Evolutionary conservation across 306 rosid species (phyloP).

Genomic region (Quercus rubra): DNA sequence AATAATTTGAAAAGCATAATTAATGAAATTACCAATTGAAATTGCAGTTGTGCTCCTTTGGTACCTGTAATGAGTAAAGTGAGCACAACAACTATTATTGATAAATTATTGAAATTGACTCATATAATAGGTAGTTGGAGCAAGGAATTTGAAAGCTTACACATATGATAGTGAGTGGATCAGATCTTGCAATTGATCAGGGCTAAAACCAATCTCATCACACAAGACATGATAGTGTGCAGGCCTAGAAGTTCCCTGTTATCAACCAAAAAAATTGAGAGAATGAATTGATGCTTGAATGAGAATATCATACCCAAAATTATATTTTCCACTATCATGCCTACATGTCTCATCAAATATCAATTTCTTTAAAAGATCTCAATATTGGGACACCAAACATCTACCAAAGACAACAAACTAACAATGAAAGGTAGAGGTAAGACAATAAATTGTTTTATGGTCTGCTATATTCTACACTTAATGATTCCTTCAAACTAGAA

Average conservation of each 20-base stretch:
- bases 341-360: neutral
- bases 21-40: conserved; percentile 56
- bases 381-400: no score
- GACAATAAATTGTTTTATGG: neutral
- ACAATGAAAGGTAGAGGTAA: neutral
- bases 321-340: neutral
- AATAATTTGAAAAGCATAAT: neutral
- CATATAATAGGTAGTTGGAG: conserved; percentile 5
- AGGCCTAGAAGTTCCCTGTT: conserved; percentile 86
- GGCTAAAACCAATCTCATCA: conserved; percentile 89
- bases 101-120: neutral
- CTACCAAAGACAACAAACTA: neutral
- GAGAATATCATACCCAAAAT: neutral
- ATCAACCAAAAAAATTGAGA: neutral
- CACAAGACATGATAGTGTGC: conserved; percentile 77
- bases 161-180: conserved; percentile 72
- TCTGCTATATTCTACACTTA: neutral
- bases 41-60: conserved; percentile 78
- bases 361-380: no score
- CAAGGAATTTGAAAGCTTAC: conserved; percentile 43
- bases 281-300: conserved; percentile 7
- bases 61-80: conserved; percentile 50
- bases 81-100: neutral
- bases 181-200: conserved; percentile 71
- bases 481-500: neutral